Conservation (phyloP, 2,329 filamentous ascomycete genomes). For the Aspergillus ruber region DNA sequence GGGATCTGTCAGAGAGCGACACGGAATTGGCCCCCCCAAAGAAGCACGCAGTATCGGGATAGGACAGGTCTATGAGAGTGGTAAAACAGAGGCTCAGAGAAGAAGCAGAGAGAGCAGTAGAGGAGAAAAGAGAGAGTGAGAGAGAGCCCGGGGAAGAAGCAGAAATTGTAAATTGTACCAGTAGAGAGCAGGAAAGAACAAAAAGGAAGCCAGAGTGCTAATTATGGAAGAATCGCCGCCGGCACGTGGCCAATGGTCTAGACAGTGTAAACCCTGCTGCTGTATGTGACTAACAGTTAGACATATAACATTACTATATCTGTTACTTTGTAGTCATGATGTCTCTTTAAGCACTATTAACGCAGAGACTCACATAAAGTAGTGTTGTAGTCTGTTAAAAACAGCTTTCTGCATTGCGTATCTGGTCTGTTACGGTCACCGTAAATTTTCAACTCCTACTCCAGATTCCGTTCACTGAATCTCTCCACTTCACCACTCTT, state of each 20-base stretch:
- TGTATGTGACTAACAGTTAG: no score
- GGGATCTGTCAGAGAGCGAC: background rate
- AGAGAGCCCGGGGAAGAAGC: no score
- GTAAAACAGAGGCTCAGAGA: no score
- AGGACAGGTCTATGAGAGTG: background rate
- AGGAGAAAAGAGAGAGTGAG: no score
- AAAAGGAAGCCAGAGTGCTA: background rate
- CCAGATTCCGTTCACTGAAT: background rate
- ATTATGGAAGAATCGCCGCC: background rate
- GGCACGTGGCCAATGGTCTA: background rate
- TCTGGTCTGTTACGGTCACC: constrained; percentile 10
- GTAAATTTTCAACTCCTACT: constrained; percentile 17
- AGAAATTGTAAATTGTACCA: background rate
- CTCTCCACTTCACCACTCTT: background rate
- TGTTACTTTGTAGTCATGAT: no score
- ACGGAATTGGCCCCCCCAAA: background rate
- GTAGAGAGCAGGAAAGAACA: background rate
- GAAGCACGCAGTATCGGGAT: background rate
- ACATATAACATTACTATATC: no score
- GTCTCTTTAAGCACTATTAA: no score
- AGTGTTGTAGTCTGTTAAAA: no score
- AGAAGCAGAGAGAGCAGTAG: no score
- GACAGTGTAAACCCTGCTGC: background rate
- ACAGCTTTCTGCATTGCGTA: background rate
- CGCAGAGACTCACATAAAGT: background rate